These are phyloP conservation scores for Microbotryum scabiosae DNA, from an alignment of 1,284 basidiomycete genomes.

Conservation along the genomic window DNA sequence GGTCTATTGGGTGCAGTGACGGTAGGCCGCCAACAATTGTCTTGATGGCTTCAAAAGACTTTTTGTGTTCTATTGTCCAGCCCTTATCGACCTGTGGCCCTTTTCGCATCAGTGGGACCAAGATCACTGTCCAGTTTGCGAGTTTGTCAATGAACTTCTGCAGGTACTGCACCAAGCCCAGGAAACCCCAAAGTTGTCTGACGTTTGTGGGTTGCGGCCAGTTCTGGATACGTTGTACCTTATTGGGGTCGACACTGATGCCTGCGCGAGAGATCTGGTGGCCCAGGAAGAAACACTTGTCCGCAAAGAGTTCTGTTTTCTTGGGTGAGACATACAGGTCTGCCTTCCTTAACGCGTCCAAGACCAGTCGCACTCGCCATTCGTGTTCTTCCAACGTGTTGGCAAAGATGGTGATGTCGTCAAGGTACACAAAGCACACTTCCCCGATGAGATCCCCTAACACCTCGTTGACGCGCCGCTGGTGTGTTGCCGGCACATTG, in stretches of 20 bases:
- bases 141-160: conserved; percentile 40
- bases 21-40: conserved; percentile 30
- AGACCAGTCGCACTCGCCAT: conserved; percentile 35
- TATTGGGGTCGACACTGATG: conserved; percentile 39
- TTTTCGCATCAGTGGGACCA: conserved; percentile 37
- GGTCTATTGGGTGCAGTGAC: conserved; percentile 39
- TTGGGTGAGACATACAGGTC: conserved; percentile 36
- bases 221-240: conserved; percentile 38
- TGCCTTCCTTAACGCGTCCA: conserved; percentile 32
- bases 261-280: conserved; percentile 39
- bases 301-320: conserved; percentile 37
- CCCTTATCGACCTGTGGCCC: not conserved
- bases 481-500: conserved; percentile 42
- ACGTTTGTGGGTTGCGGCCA: conserved; percentile 40
- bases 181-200: conserved; percentile 39
- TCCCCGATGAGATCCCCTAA: conserved; percentile 6
- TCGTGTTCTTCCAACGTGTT: conserved; percentile 40
- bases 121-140: conserved; percentile 37
- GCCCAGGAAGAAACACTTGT: conserved; percentile 39
- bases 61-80: conserved; percentile 5
- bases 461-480: conserved; percentile 17
- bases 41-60: conserved; percentile 42
- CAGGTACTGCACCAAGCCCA: conserved; percentile 43
- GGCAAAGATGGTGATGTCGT: conserved; percentile 47
- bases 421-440: conserved; percentile 38